Conservation (phyloP, 768 basidiomycete genomes). For the Leucocoprinus leucothites region DNA sequence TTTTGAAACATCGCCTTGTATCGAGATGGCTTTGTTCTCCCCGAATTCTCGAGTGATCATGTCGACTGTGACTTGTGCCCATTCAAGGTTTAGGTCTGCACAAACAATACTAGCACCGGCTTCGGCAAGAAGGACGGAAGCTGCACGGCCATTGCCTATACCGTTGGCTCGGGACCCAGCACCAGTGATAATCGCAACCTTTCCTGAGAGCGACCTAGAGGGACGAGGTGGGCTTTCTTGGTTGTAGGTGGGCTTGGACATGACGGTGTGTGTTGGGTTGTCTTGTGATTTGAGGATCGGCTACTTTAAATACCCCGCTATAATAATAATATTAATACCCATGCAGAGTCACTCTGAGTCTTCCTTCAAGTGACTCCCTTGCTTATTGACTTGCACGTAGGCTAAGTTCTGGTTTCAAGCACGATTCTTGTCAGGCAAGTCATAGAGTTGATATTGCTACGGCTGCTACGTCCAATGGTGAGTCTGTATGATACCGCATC, state of each 20-base stretch:
- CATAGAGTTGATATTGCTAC: too few species aligned
- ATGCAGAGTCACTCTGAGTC: too few species aligned
- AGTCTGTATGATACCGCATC: too few species aligned
- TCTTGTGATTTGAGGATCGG: neutral
- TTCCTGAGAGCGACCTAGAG: conserved; percentile 26
- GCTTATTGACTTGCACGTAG: too few species aligned
- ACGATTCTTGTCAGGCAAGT: too few species aligned
- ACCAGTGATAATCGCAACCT: conserved; percentile 40
- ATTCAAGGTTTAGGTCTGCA: conserved; percentile 32
- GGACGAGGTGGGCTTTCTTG: conserved; percentile 31
- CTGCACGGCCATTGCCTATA: conserved; percentile 41
- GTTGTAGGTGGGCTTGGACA: conserved; percentile 14
- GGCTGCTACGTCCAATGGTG: too few species aligned
- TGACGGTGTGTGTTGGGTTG: neutral
- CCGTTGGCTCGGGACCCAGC: conserved; percentile 37
- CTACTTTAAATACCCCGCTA: too few species aligned
- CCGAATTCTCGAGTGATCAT: conserved; percentile 39
- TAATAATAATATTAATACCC: too few species aligned
- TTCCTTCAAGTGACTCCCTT: too few species aligned
- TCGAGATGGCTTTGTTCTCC: conserved; percentile 25
- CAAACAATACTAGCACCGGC: conserved; percentile 36
- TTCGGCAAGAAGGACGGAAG: conserved; percentile 39
- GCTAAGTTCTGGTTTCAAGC: too few species aligned
- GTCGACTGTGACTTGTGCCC: conserved; percentile 33
- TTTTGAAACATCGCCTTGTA: conserved; percentile 35